Percentiles rank a stretch among this genome's conserved stretches.
Conservation (phyloP, 176 grass and related monocot species). For the Zoysia pacifica region DNA sequence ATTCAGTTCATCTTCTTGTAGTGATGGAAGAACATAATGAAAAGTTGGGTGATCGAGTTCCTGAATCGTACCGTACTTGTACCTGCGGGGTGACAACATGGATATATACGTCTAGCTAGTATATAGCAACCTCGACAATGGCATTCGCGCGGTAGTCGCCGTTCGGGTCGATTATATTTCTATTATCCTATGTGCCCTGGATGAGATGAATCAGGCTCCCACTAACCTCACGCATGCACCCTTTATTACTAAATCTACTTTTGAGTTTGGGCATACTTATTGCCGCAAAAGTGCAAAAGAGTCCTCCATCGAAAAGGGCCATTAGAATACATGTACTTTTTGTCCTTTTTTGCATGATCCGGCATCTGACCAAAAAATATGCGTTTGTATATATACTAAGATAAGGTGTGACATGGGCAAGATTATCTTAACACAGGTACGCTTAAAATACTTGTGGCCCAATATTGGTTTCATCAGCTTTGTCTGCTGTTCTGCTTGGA, state of each 20-base stretch:
- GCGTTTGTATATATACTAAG: neutral
- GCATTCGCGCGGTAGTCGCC: neutral
- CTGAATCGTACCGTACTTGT: neutral
- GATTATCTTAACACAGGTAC: neutral
- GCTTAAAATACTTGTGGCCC: neutral
- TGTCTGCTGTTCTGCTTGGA: neutral
- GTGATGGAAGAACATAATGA: neutral
- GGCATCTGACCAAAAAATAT: conserved; percentile 9
- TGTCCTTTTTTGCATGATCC: conserved; percentile 1
- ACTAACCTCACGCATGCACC: neutral
- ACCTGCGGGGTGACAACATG: neutral
- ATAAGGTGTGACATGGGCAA: neutral
- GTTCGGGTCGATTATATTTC: conserved; percentile 8
- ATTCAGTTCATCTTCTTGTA: no score
- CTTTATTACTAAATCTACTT: neutral
- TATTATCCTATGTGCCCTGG: conserved; percentile 9
- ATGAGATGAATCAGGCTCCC: neutral
- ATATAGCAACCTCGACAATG: neutral
- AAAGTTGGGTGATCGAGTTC: neutral
- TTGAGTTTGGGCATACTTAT: neutral
- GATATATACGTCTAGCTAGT: neutral
- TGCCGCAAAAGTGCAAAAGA: conserved; percentile 18
- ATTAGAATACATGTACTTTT: conserved; percentile 4
- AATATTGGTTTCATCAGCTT: neutral
- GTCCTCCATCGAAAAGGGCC: neutral